Base-by-base conservation (phyloP, 2,329 filamentous ascomycete species). In the Hymenoscyphus infarciens region DNA sequence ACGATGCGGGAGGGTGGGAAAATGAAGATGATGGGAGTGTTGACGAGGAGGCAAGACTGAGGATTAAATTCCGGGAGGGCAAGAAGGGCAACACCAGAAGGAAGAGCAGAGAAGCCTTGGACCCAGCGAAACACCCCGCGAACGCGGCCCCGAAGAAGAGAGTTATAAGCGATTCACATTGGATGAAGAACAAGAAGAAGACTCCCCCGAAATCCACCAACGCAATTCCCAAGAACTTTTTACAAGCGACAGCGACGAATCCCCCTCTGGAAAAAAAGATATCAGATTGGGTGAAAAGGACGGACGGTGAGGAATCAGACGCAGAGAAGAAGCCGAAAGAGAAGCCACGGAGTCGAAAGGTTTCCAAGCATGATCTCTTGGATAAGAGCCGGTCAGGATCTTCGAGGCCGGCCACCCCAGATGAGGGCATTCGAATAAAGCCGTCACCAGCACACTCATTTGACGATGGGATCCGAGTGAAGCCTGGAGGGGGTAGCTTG, bases 81-180 rank as follows among this genome's bases (percentile, higher is more conserved):
- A 63, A 57, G 45, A 62, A 54, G 35, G 27, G 56, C 27, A 38
- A 19, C 29, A 38, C 49, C 3, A 63, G 56, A 58, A 35, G 66
- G 60, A 70, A 66, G 64, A 76, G 74, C 63, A 74, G 76, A 57
- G 71, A 69, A 38, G 64, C 71, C 16, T 68, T 70, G 55, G 66
- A 71, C 25, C 57, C 67, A 33, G 64, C 63, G 29, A 69, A 62
- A 39, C 56, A 61, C 29, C 19, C 19, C 8, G 38, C 56, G 56
- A 72, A 67, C 61, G 67, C 65, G 2, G 92, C 69, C 16, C 94
- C 94, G 16, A 92, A 91, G 77, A 97, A 96, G 81, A 86, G 93
- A 66, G 91, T 98, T 60, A 86, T 97, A 65, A 97, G 93, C 74
- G 94, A 98, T 77, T 89, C 90, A 61, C 91, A 97, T 77, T 98